A percentile compares a stretch with the other conserved stretches of the same genome.
Conservation (phyloP, 208 protist genomes). For the Acanthamoeba royreba region DNA sequence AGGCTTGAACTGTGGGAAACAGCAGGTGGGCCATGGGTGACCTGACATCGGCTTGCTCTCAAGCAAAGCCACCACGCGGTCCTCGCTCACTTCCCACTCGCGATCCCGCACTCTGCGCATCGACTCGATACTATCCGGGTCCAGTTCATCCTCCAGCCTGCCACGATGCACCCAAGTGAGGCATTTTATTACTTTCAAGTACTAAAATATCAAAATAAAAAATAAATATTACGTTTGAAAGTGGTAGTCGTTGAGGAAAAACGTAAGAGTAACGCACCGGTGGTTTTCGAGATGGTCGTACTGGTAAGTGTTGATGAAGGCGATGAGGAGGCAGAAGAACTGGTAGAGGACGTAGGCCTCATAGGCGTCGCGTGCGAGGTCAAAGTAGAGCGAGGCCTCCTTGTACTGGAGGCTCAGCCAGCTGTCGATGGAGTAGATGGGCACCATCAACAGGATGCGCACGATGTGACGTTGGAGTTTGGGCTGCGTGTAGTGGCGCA, state of each 20-base stretch:
- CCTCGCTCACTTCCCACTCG: slow-evolving; percentile 79
- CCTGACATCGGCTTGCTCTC: slow-evolving; percentile 60
- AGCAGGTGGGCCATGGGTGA: slow-evolving; percentile 80
- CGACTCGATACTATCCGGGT: not conserved
- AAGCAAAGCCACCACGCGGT: slow-evolving; percentile 80
- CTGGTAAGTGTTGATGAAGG: slow-evolving; percentile 60
- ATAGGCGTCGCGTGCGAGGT: slow-evolving; percentile 88
- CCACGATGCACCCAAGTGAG: not conserved
- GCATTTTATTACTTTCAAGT: not conserved
- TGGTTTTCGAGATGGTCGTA: slow-evolving; percentile 46
- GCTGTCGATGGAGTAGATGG: slow-evolving; percentile 53
- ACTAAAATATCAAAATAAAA: not conserved
- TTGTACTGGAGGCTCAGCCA: slow-evolving; percentile 50
- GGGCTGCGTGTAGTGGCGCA: slow-evolving; percentile 84
- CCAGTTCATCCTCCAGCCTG: not conserved
- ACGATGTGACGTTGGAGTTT: slow-evolving; percentile 86
- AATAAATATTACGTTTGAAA: not conserved
- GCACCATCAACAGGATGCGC: slow-evolving; percentile 92
- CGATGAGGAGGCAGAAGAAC: slow-evolving; percentile 93
- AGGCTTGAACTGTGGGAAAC: slow-evolving; percentile 73
- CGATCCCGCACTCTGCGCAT: not conserved
- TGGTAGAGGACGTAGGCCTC: slow-evolving; percentile 93
- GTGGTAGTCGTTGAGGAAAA: not conserved
- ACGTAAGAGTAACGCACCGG: not conserved
- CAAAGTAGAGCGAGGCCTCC: slow-evolving; percentile 84